Evolutionary conservation across 306 rosid genomes (phyloP), one percentile per base, ranked within the genome.

Genomic region (Prunus campanulata): DNA sequence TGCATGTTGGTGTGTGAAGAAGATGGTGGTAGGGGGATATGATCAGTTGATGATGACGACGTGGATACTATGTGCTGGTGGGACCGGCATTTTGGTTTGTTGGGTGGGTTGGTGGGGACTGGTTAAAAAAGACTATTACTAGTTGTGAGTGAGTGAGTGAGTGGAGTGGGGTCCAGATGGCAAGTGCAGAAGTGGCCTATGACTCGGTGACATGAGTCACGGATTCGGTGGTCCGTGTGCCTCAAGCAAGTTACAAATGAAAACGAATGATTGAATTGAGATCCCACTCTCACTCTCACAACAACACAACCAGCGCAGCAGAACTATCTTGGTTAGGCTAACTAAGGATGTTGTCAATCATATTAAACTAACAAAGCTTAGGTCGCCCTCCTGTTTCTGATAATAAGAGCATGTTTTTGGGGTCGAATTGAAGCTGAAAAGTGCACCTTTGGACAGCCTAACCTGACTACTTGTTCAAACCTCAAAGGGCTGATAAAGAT

Each of bases 41-140:
- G 44, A 39, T 39, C 44, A 39, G 44, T 39, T 47, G 62, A 42
- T 66, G 79, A 63, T 56, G 71, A 76, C 81, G 72, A 24, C 64
- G 72, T 51, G 49, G 71, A 54, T 48, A 4, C 27, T 63, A 8
- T 16, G 14, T 27, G n/a, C 19, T 54, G 46, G 42, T 70, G 74
- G 79, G 71, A 14, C 80, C 75, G 68, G 13, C 13, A 11, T 6
- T n/a, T n/a, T 29, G 47, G 57, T 27, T 30, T 2, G 51, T 18
- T 64, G 8, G 66, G 66, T 79, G 48, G 61, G 75, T 9, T 3
- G 59, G 71, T 63, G 71, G 63, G 77, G 66, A 44, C 72, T 71
- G 60, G 55, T 22, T 7, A 0, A 51, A 65, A 55, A 10, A 63
- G 30, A 25, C 27, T 25, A 25, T 7, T 39, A 6, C 44, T 1